Evolutionary conservation across 2,329 filamentous ascomycete species (phyloP), one percentile per base, ranked within the genome.

Genomic region (Penicillium nordicum): DNA sequence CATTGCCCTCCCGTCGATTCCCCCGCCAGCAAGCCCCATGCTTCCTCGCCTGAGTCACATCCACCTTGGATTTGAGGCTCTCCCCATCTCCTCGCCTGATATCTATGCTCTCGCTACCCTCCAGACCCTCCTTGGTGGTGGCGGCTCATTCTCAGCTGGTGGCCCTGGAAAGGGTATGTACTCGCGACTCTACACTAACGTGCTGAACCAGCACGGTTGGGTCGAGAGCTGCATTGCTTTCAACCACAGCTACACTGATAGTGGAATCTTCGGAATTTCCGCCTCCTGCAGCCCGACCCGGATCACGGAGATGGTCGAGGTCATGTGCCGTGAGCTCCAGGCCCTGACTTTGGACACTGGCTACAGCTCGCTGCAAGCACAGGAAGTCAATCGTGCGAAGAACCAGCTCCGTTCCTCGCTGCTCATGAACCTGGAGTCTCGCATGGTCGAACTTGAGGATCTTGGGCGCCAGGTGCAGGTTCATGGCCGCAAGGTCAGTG

Each of bases 81-180:
- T 97, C 1, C 91, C 93, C 50, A 94, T 99, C 69, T 87, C 85
- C 23, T 93, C 89, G 3, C 86, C 90, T 12, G 93, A 97, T 72
- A 97, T 99, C 68, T 99, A 97, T 77, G 92, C 94, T 18, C 86
- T 97, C 43, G 94, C 94, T 7, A 96, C 93, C 0, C 82, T 99
- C 1, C 95, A 97, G 76, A 97, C 92, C 1, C 88, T 99, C 10
- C 89, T 99, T 34, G 94, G 94, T 56, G 94, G 94, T 46, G 94
- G 94, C 47, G 94, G 94, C 25, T 97, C 92, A 54, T 99, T 99
- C 79, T 96, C 90, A 16, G 94, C 94, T 52, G 94, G 94, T 67
- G 94, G 94, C 0, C 94, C 94, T 5, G 94, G 94, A 51, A 99
- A 99, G 80, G 94, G 94, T 73, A 99, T 99, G 94, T 97, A 97